Conservation (phyloP, 257 asterid genomes). For the Solanum appendiculatum region DNA sequence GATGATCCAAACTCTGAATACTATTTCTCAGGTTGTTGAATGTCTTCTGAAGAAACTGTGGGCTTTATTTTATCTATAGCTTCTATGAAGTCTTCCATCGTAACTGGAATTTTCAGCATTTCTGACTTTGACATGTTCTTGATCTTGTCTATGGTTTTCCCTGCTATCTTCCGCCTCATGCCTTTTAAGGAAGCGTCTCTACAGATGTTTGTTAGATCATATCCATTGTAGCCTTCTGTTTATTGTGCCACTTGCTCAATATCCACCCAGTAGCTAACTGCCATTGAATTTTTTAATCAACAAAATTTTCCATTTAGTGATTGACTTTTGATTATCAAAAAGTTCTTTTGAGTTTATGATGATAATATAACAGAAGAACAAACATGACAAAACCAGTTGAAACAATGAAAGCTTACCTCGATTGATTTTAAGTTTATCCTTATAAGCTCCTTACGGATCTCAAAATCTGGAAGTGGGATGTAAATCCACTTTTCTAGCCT, state of each 20-base stretch:
- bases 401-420: slow-evolving; percentile 37
- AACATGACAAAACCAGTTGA: background rate
- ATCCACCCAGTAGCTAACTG: slow-evolving; percentile 53
- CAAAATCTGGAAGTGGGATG: slow-evolving; percentile 84
- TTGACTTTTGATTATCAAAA: too few relatives aligned
- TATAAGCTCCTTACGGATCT: slow-evolving; percentile 81
- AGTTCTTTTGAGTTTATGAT: too few relatives aligned
- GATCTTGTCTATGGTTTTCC: slow-evolving; percentile 63
- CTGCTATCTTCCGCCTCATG: slow-evolving; percentile 75
- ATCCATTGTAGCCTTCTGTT: background rate
- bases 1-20: too few relatives aligned
- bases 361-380: background rate
- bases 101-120: slow-evolving; percentile 33
- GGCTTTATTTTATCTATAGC: too few relatives aligned
- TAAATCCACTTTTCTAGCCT: slow-evolving; percentile 86
- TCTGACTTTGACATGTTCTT: slow-evolving; percentile 79
- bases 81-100: too few relatives aligned
- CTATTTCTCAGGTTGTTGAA: too few relatives aligned
- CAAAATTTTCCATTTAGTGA: too few relatives aligned
- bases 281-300: too few relatives aligned
- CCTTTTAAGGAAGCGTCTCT: slow-evolving; percentile 87
- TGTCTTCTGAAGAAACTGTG: too few relatives aligned
- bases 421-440: slow-evolving; percentile 71
- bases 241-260: background rate
- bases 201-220: slow-evolving; percentile 79